These are phyloP conservation scores for Naganishia albida DNA, from an alignment of 1,284 basidiomycete species.

Conservation along the genomic window DNA sequence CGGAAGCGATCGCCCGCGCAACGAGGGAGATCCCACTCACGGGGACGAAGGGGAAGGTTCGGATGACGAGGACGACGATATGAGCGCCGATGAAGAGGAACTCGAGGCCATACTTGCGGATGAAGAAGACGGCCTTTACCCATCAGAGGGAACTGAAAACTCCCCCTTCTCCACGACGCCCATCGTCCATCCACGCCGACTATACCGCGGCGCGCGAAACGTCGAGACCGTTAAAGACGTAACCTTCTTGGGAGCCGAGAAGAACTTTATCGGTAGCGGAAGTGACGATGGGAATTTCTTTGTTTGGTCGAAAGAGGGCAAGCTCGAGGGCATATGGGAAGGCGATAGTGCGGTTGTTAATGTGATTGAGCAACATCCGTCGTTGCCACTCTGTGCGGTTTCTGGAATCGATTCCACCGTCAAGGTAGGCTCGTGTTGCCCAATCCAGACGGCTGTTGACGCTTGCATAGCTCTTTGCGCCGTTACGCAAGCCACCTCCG, in stretches of 20 bases:
- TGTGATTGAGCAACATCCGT: constrained; percentile 77
- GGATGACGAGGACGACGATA: constrained; percentile 36
- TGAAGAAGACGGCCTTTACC: constrained; percentile 32
- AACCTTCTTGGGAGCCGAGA: constrained; percentile 75
- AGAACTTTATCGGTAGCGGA: constrained; percentile 80
- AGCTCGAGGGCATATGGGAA: constrained; percentile 74
- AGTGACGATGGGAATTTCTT: constrained; percentile 78
- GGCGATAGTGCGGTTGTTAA: constrained; percentile 83
- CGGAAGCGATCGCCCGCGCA: constrained; percentile 39
- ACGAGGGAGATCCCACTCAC: constrained; percentile 45
- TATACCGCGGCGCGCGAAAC: constrained; percentile 76
- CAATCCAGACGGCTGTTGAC: constrained; percentile 29
- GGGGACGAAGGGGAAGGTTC: constrained; percentile 22
- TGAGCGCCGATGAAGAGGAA: constrained; percentile 37
- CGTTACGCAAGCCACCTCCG: constrained; percentile 25
- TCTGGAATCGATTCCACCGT: constrained; percentile 87
- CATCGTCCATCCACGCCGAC: constrained; percentile 66
- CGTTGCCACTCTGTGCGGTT: constrained; percentile 74
- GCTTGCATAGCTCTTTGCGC: constrained; percentile 27
- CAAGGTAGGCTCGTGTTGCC: constrained; percentile 60
- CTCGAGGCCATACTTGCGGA: constrained; percentile 32
- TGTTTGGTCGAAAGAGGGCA: constrained; percentile 74
- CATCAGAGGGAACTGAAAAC: constrained; percentile 41
- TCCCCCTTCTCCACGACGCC: constrained; percentile 55
- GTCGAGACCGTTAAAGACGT: constrained; percentile 88